These are phyloP conservation scores for Sarocladium oryzae DNA, from an alignment of 2,329 filamentous ascomycete genomes.

Conservation along the genomic window DNA sequence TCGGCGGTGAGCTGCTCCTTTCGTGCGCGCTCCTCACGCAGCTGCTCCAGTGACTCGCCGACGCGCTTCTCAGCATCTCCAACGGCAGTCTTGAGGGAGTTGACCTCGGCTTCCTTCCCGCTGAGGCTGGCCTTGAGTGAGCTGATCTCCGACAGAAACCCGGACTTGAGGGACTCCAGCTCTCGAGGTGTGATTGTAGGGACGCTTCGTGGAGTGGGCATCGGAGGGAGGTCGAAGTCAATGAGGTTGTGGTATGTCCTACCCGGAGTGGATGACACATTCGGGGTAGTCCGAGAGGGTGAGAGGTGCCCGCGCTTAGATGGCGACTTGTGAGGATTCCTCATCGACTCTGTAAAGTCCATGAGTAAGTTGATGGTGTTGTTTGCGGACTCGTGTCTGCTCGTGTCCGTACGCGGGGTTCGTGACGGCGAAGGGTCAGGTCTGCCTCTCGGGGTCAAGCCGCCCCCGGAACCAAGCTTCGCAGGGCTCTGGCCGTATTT, in stretches of 20 bases:
- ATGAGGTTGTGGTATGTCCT: slow-evolving; percentile 46
- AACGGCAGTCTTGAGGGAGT: slow-evolving; percentile 79
- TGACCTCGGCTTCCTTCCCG: slow-evolving; percentile 87
- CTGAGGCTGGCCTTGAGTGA: slow-evolving; percentile 87
- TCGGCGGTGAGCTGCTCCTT: slow-evolving; percentile 70
- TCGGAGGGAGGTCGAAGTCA: slow-evolving; percentile 80
- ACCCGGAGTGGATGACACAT: slow-evolving; percentile 18
- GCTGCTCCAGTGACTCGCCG: slow-evolving; percentile 74
- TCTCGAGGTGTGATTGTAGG: slow-evolving; percentile 89
- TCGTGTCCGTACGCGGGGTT: not conserved
- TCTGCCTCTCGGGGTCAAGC: slow-evolving; percentile 31
- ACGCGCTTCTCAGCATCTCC: slow-evolving; percentile 88
- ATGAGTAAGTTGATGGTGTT: slow-evolving; percentile 75
- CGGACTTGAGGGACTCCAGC: slow-evolving; percentile 85
- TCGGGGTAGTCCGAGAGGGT: slow-evolving; percentile 31
- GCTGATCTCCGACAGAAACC: slow-evolving; percentile 86
- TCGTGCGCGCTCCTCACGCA: slow-evolving; percentile 67
- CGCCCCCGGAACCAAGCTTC: slow-evolving; percentile 38
- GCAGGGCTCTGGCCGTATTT: slow-evolving; percentile 61
- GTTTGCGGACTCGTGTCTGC: slow-evolving; percentile 41
- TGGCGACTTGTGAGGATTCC: slow-evolving; percentile 44
- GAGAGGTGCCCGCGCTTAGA: slow-evolving; percentile 21
- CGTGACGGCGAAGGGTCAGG: slow-evolving; percentile 24
- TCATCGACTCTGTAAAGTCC: slow-evolving; percentile 77
- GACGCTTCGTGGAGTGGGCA: slow-evolving; percentile 85